phyloP scores from a whole-genome alignment of 1,284 basidiomycete species.

The Pascua guehoae region DNA sequence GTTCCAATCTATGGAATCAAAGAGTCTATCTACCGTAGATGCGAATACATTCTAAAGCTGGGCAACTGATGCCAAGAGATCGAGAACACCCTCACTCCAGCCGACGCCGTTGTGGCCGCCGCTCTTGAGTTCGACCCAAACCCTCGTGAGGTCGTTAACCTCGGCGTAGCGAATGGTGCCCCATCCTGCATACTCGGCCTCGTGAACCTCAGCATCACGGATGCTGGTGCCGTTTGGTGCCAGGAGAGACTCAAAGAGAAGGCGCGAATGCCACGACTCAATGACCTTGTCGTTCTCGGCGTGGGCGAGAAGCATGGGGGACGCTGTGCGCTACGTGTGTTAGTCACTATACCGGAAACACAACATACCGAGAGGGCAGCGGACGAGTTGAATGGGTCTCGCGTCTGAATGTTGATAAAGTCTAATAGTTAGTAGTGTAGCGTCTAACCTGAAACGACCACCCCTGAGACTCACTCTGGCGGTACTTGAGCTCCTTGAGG shows the following conservation, averaged over 20 bases:
- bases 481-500: constrained; percentile 11
- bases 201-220: not conserved
- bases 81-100: constrained; percentile 42
- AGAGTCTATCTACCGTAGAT: not conserved
- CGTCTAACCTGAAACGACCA: no score
- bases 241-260: constrained; percentile 63
- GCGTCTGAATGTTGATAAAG: constrained; percentile 25
- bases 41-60: not conserved
- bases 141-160: constrained; percentile 17
- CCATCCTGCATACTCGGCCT: constrained; percentile 27
- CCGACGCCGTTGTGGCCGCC: constrained; percentile 44
- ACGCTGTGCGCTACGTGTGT: constrained; percentile 56
- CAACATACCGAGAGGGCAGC: constrained; percentile 26
- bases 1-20: not conserved
- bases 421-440: constrained; percentile 21
- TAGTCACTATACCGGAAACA: not conserved
- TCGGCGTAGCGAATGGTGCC: constrained; percentile 21
- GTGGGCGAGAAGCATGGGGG: constrained; percentile 71
- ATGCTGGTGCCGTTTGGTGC: constrained; percentile 4
- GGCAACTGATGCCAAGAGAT: constrained; percentile 37
- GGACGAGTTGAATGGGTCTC: constrained; percentile 33
- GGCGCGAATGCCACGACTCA: constrained; percentile 68
- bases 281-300: constrained; percentile 78
- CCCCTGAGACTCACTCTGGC: not conserved
- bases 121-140: constrained; percentile 38